phyloP scores from a whole-genome alignment of 345 rosid genomes.

The Gossypium bickii region DNA sequence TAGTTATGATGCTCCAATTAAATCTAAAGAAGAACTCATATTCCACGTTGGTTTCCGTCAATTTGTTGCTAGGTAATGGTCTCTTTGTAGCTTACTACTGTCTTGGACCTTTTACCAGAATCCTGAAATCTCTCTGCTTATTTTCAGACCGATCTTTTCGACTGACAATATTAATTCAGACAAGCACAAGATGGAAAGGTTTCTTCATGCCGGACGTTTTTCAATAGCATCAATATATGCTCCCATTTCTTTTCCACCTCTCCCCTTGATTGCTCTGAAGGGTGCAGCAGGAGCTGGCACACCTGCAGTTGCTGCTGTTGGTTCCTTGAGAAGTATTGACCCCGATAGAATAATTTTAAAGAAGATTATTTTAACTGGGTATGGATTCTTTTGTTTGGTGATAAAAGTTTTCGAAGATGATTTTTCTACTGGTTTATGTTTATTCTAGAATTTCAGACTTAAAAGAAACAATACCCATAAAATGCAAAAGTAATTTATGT shows the following conservation, averaged over 20 bases:
- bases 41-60: conserved; percentile 97
- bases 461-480: not conserved
- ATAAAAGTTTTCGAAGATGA: not conserved
- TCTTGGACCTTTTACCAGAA: conserved; percentile 9
- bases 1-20: conserved; percentile 66
- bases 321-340: conserved; percentile 77
- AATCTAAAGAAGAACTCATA: conserved; percentile 82
- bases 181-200: conserved; percentile 97
- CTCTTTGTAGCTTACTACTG: conserved; percentile 5
- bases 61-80: conserved; percentile 68
- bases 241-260: conserved; percentile 76
- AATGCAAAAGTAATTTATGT: not conserved
- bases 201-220: conserved; percentile 78
- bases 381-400: conserved; percentile 10
- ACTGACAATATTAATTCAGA: conserved; percentile 71
- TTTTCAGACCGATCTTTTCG: conserved; percentile 78
- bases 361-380: conserved; percentile 94
- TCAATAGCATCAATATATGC: conserved; percentile 80
- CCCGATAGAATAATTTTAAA: conserved; percentile 79
- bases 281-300: conserved; percentile 36
- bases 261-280: conserved; percentile 81
- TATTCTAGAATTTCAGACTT: not conserved
- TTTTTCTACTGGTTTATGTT: not conserved
- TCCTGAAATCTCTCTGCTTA: conserved; percentile 5
- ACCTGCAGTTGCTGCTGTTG: conserved; percentile 77